A percentile compares a stretch with the other conserved stretches of the same genome.
Evolutionary conservation across 441 rosid species (phyloP).

Genomic region (Isatis lusitanica): DNA sequence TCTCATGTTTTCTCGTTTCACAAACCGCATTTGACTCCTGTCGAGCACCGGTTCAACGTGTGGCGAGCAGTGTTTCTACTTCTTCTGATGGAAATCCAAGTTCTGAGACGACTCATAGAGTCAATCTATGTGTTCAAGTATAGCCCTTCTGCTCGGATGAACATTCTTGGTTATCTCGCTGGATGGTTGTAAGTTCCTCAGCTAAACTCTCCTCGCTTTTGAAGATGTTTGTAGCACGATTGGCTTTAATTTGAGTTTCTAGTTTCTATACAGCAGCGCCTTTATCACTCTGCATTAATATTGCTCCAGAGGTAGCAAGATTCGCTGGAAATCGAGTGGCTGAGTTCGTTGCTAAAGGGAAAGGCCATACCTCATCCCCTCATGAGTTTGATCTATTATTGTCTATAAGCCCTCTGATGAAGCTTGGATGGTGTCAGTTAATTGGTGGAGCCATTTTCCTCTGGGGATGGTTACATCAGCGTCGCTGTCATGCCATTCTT

Average conservation of each 20-base stretch:
- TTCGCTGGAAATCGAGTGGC: slow-evolving; percentile 41
- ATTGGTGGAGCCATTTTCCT: slow-evolving; percentile 56
- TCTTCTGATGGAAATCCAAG: slow-evolving; percentile 66
- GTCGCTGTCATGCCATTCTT: slow-evolving; percentile 57
- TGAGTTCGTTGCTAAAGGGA: slow-evolving; percentile 50
- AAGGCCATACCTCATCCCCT: slow-evolving; percentile 29
- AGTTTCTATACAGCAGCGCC: slow-evolving; percentile 67
- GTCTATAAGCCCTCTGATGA: slow-evolving; percentile 41
- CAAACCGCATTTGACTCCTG: slow-evolving; percentile 40
- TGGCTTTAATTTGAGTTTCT: slow-evolving; percentile 10
- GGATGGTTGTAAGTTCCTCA: slow-evolving; percentile 66
- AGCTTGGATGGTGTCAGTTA: slow-evolving; percentile 59
- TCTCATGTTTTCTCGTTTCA: slow-evolving; percentile 48
- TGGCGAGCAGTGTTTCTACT: slow-evolving; percentile 66
- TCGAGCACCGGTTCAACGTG: slow-evolving; percentile 38
- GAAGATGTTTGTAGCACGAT: neutral
- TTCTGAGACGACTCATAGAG: slow-evolving; percentile 66
- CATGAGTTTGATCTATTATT: slow-evolving; percentile 42
- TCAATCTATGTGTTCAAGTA: slow-evolving; percentile 57
- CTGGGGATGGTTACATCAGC: slow-evolving; percentile 79
- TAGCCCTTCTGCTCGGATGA: slow-evolving; percentile 71
- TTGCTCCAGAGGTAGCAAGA: slow-evolving; percentile 44
- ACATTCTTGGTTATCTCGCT: slow-evolving; percentile 59
- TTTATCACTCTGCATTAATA: slow-evolving; percentile 58
- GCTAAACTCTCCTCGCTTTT: neutral